Base-by-base conservation (phyloP, 805 yeast species). In the Diddensiella transvaalensis region DNA sequence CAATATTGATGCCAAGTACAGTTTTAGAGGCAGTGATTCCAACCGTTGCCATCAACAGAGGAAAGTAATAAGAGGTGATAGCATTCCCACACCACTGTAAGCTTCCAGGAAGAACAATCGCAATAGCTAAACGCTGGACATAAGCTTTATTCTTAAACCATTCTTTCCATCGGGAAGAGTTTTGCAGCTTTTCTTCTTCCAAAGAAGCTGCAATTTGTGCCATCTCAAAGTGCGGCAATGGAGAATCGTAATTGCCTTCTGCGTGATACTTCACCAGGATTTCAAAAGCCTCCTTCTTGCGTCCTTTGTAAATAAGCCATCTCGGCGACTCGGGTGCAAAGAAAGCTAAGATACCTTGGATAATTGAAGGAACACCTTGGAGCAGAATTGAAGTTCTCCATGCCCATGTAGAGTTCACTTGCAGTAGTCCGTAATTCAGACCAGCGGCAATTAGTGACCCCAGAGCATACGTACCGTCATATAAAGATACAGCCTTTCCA, bases 311-410 rank as follows among this genome's bases (percentile, higher is more conserved):
- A 44, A 75, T 58, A 42, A 68, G 66, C 56, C 49, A 76, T 58
- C 80, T 65, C 51, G 80, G 80, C 13, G 75, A 70, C 58, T 76
- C 80, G 19, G 82, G 82, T 46, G 74, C 67, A 40, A 63, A 57
- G 29, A 19, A 65, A 29, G 41, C 41, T n/a, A 38, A 18, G 18
- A 37, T 66, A 26, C 48, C 81, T 79, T 85, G 69, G 45, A 82
- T 60, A 32, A 85, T 66, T 42, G 86, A 49, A 60, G 82, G 82
- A 36, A 82, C 54, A 48, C 79, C 71, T 69, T 85, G 93, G 58
- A 83, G 67, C 2, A 86, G 81, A 49, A 84, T 76, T 10, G 91
- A 90, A 61, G 85, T 74, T 70, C 90, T 78, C 88, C 90, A 85
- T 18, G 41, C 41, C 48, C 50, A 68, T 3, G 57, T 55, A n/a